A percentile compares a stretch with the other conserved stretches of the same genome.
These are phyloP conservation scores for Myotisia sp. DNA, from an alignment of 2,329 filamentous ascomycete species.

Conservation along the genomic window DNA sequence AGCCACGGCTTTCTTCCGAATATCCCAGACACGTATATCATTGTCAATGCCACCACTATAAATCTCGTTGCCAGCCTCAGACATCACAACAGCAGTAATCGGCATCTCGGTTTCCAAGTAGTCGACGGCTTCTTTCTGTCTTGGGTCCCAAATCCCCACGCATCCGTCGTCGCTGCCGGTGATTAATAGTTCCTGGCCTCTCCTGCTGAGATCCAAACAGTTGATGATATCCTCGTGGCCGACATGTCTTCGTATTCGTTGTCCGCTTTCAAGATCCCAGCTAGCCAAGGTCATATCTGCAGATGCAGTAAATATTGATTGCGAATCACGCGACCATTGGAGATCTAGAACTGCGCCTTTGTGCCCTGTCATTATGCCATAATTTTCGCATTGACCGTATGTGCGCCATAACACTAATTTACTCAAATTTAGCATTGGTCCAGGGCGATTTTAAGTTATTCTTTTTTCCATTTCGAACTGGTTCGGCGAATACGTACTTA, in stretches of 20 bases:
- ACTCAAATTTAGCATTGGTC: no score
- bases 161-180: slow-evolving; percentile 88
- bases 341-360: slow-evolving; percentile 82
- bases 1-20: slow-evolving; percentile 76
- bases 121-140: slow-evolving; percentile 74
- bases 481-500: slow-evolving; percentile 45
- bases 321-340: slow-evolving; percentile 92
- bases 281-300: slow-evolving; percentile 87
- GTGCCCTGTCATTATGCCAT: slow-evolving; percentile 75
- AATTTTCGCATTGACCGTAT: slow-evolving; percentile 87
- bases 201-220: slow-evolving; percentile 69
- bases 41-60: slow-evolving; percentile 94
- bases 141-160: slow-evolving; percentile 90
- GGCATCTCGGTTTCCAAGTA: slow-evolving; percentile 86
- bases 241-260: slow-evolving; percentile 76
- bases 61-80: slow-evolving; percentile 87
- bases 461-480: neutral
- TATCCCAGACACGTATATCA: slow-evolving; percentile 92
- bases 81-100: slow-evolving; percentile 78
- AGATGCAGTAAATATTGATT: slow-evolving; percentile 79
- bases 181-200: slow-evolving; percentile 79
- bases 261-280: slow-evolving; percentile 89
- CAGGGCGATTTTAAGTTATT: no score
- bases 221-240: slow-evolving; percentile 97
- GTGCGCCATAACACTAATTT: slow-evolving; percentile 76